Evolutionary conservation across 2,329 filamentous ascomycete species (phyloP).

Genomic region (Colletotrichum kahawae): DNA sequence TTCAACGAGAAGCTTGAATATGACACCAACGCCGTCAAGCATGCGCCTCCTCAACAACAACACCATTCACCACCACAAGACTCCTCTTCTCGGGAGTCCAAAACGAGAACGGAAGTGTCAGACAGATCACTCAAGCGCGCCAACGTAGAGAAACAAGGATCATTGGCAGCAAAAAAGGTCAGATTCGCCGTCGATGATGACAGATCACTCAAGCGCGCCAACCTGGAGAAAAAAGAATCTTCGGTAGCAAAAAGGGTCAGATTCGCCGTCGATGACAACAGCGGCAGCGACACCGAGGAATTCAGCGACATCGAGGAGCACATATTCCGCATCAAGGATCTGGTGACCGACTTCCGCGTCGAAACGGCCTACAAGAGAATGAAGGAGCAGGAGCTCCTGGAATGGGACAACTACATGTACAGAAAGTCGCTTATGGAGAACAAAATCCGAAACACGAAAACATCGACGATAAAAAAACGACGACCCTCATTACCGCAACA

Average conservation of each 20-base stretch:
- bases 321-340: not conserved
- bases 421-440: not conserved
- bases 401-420: not conserved
- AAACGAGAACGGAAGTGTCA: not conserved
- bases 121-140: not conserved
- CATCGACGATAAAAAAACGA: not conserved
- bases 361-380: not conserved
- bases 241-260: not conserved
- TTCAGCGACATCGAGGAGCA: not conserved
- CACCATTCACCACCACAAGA: not conserved
- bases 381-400: not conserved
- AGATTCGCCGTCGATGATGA: not conserved
- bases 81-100: not conserved
- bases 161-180: not conserved
- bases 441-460: not conserved
- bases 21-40: not conserved
- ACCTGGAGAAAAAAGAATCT: accelerated
- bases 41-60: not conserved
- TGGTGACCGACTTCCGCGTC: not conserved
- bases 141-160: not conserved
- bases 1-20: not conserved
- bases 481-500: not conserved
- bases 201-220: not conserved
- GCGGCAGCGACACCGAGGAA: not conserved
- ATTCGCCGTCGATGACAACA: not conserved